Evolutionary conservation across 805 yeast genomes (phyloP).

Genomic region (Suhomyces sp.): DNA sequence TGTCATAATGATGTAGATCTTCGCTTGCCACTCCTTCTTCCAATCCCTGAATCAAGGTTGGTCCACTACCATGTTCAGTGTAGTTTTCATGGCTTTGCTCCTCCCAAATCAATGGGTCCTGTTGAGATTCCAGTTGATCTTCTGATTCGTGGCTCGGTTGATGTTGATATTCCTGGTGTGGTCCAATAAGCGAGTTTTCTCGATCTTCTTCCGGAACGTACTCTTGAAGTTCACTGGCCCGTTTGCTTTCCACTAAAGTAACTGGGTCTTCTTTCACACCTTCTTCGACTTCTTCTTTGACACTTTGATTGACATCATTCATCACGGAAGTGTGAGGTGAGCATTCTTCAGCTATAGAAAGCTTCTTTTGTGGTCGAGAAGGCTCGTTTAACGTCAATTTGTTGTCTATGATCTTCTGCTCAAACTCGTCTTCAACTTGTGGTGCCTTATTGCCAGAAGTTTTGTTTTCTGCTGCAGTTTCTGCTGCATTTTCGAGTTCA

Average conservation of each 20-base stretch:
- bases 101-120: constrained; percentile 12
- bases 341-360: not conserved
- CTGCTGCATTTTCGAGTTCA: not conserved
- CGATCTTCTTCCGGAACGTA: constrained; percentile 12
- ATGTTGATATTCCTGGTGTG: constrained; percentile 7
- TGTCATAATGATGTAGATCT: not conserved
- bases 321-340: not conserved
- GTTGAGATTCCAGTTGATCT: not conserved
- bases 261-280: constrained; percentile 8
- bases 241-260: constrained; percentile 14
- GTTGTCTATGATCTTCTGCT: constrained; percentile 1
- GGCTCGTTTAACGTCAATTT: constrained; percentile 1
- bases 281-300: not conserved
- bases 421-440: not conserved
- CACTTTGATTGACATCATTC: not conserved
- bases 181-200: constrained; percentile 5
- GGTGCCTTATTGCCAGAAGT: not conserved
- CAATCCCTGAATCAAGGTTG: constrained; percentile 1
- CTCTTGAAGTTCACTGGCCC: constrained; percentile 15
- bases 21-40: not conserved
- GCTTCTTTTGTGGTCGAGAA: not conserved
- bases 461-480: not conserved
- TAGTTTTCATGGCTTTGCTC: constrained; percentile 6
- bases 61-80: not conserved
- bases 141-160: not conserved